A percentile compares a stretch with the other conserved stretches of the same genome.
Evolutionary conservation across 805 yeast genomes (phyloP).

Genomic region (Suhomyces vadensis): DNA sequence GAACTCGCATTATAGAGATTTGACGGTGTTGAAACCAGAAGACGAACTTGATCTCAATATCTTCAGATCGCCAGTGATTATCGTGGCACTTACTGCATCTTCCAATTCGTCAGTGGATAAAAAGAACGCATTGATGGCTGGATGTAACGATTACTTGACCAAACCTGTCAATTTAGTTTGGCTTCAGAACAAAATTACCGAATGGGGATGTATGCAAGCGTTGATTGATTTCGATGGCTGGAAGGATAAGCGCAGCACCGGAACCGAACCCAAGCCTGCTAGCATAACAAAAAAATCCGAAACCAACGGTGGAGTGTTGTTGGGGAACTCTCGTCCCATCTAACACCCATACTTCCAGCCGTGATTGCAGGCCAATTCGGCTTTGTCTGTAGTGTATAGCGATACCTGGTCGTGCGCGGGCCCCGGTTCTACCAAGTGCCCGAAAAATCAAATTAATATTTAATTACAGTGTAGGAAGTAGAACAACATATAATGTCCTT

Average conservation of each 20-base stretch:
- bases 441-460: conserved; percentile 2
- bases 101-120: conserved; percentile 77
- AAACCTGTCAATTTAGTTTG: conserved; percentile 94
- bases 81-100: conserved; percentile 94
- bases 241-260: conserved; percentile 39
- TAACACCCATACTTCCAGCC: neutral
- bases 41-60: conserved; percentile 59
- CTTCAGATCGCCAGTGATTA: conserved; percentile 94
- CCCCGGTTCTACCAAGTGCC: conserved; percentile 1
- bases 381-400: neutral
- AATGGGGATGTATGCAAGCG: conserved; percentile 99
- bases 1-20: conserved; percentile 21
- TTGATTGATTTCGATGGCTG: conserved; percentile 93
- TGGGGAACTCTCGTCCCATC: neutral
- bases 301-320: neutral
- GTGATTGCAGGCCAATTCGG: conserved; percentile 2
- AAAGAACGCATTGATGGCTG: conserved; percentile 91
- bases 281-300: conserved; percentile 1
- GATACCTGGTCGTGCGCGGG: conserved; percentile 1
- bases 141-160: conserved; percentile 94
- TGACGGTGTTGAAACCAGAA: conserved; percentile 33
- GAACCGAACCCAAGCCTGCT: neutral
- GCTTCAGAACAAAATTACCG: conserved; percentile 90
- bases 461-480: neutral
- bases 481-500: conserved; percentile 1